Evolutionary conservation across 169 alveolate species (phyloP), one percentile per base, ranked within the genome.

Genomic region (Babesia divergens): DNA sequence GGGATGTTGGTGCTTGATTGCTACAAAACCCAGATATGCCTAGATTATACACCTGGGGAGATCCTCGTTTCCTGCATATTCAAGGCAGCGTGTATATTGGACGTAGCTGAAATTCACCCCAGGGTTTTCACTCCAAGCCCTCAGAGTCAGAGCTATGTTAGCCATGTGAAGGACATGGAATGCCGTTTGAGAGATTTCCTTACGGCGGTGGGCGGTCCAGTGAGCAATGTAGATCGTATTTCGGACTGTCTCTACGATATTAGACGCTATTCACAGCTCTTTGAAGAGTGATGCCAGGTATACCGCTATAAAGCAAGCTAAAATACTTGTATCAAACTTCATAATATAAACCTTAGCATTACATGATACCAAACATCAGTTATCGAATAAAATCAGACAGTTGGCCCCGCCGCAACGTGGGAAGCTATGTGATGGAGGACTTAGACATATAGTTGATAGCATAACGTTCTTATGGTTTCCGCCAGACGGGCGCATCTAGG

Each of bases 11-110:
- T 77, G 35, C 69, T 65, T 16, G 86, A 77, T 28, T 67, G 79
- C 65, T 77, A 68, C 76, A 77, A 77, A 38, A 77, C 86, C 22
- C 82, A 51, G 31, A 52, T 77, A 16, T 77, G 82, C 40, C 2
- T 77, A 14, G 82, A 77, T 22, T 77, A 67, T 53, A 67, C 74
- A 6, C 83, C 83, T 24, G 58, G 67, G 34, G 86, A 77, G 34
- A 32, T 77, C 16, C 32, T 77, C 26, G 66, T 65, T 22, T 24
- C 74, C 14, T 52, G 76, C 26, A 77, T 77, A 24, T 62, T 77
- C 72, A 77, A 77, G 38, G 54, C 75, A 29, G 62, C 58, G 16
- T 54, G 83, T 22, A 22, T 77, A 34, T 50, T 77, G 1, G 16
- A 79, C 7, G 68, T 65, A 11, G 46, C 69, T 1, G 51, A 50